A percentile compares a stretch with the other conserved stretches of the same genome.
Evolutionary conservation across 768 basidiomycete genomes (phyloP).

Genomic region (Cystobasidium tubakii): DNA sequence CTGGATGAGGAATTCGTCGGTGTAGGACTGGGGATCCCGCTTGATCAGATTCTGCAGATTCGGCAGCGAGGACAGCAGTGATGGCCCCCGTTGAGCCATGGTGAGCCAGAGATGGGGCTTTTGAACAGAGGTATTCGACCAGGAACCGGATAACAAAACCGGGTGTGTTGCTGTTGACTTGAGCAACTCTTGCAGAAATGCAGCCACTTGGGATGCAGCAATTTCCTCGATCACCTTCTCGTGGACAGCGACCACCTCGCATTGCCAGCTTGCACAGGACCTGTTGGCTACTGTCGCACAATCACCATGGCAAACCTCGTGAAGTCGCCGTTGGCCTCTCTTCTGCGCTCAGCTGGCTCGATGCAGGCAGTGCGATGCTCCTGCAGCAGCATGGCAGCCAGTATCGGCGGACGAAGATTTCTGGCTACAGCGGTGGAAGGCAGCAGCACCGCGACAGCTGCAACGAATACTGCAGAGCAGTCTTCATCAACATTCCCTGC

Average conservation of each 20-base stretch:
- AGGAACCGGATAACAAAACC: not conserved
- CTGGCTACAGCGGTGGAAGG: not conserved
- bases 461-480: not conserved
- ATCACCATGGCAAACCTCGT: not conserved
- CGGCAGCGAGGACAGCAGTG: constrained; percentile 82
- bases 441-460: constrained; percentile 4
- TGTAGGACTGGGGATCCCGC: constrained; percentile 79
- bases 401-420: not conserved
- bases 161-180: not conserved
- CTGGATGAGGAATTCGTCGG: constrained; percentile 92
- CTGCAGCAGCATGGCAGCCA: not conserved
- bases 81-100: constrained; percentile 44
- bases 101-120: not conserved
- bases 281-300: not conserved
- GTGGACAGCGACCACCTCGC: too few species aligned
- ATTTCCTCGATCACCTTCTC: too few species aligned
- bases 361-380: not conserved
- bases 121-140: not conserved
- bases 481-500: not conserved
- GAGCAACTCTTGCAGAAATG: not conserved
- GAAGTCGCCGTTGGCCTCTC: not conserved
- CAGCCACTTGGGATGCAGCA: not conserved
- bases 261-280: too few species aligned
- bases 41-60: constrained; percentile 97
- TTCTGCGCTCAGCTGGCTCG: not conserved